Base-by-base conservation (phyloP, 257 asterid species). In the Nyctanthes arbortristis region DNA sequence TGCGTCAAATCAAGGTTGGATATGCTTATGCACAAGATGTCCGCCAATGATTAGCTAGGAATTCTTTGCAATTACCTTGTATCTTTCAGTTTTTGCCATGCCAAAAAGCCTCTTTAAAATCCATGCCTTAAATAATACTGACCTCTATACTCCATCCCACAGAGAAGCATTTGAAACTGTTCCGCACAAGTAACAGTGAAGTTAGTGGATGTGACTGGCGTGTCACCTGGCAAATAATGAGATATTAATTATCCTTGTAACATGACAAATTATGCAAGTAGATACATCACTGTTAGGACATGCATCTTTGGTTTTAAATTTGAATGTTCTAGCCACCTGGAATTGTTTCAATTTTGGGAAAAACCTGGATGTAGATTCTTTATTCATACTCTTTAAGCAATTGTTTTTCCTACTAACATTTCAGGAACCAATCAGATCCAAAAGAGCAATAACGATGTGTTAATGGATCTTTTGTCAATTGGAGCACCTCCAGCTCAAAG, bases 401-500 rank as follows among this genome's bases (percentile, higher is more conserved):
- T 64, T 72, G 60, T 16, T 14, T 58, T 72, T 25, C 28, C 39
- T 43, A 27, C 68, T 35, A 32, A 25, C 45, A 33, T 70, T 78
- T 73, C 88, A 87, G 97, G 88, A 67, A 58, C 77, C 63, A 87
- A 74, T 84, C 91, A 79, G 65, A 56, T 74, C 71, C 88, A 84
- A 43, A 83, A 74, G 75, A 85, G 81, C 66, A 93, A 91, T 60
- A 78, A 92, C 3, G 93, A 91, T 72, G 91, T 63, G 45, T 82
- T 94, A 63, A 73, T 91, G 75, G 97, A 91, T 80, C 96, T 91
- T 75, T 78, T 94, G 77, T 91, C 99, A 20, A 80, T 94, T 76
- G 99, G 97, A 73, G 74, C 94, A 63, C 83, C 94, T 75, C 80
- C 89, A 56, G 78, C 85, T 73, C 89, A 75, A 70, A 86, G 79